A percentile compares a stretch with the other conserved stretches of the same genome.
phyloP scores from a whole-genome alignment of 1,139 yeast genomes.

The Geotrichum armillariae region DNA sequence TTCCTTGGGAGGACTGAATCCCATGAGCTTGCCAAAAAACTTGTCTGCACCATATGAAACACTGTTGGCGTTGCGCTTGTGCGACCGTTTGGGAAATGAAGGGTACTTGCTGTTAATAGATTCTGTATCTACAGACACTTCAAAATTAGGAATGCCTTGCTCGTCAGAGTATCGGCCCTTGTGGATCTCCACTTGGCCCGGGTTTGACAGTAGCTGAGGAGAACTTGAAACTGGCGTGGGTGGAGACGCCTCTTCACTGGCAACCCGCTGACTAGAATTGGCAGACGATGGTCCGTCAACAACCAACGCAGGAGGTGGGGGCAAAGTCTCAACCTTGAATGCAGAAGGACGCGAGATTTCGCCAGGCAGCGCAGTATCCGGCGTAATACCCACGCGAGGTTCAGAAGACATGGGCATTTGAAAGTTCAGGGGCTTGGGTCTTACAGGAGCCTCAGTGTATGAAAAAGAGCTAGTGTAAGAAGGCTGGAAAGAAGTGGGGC shows the following conservation, averaged over 20 bases:
- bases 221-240: conserved; percentile 11
- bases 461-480: conserved; percentile 23
- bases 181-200: conserved; percentile 16
- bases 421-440: conserved; percentile 21
- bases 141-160: conserved; percentile 11
- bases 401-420: conserved; percentile 35
- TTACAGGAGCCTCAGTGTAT: conserved; percentile 10
- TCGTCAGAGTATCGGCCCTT: conserved; percentile 15
- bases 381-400: conserved; percentile 40
- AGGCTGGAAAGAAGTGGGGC: conserved; percentile 43
- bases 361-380: conserved; percentile 39
- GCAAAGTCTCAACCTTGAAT: conserved; percentile 11
- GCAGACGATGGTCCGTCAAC: conserved; percentile 6
- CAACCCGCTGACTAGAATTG: conserved; percentile 3
- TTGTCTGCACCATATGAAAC: conserved; percentile 36
- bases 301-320: conserved; percentile 11
- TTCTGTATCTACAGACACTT: conserved; percentile 3
- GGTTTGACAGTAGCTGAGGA: conserved; percentile 12
- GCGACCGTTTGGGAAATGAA: conserved; percentile 15
- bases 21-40: conserved; percentile 32
- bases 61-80: conserved; percentile 26
- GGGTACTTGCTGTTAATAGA: conserved; percentile 14
- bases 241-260: conserved; percentile 9
- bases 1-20: conserved; percentile 22
- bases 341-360: conserved; percentile 37